Conservation (phyloP, 2,329 filamentous ascomycete genomes). For the Aspergillus aculeatinus region DNA sequence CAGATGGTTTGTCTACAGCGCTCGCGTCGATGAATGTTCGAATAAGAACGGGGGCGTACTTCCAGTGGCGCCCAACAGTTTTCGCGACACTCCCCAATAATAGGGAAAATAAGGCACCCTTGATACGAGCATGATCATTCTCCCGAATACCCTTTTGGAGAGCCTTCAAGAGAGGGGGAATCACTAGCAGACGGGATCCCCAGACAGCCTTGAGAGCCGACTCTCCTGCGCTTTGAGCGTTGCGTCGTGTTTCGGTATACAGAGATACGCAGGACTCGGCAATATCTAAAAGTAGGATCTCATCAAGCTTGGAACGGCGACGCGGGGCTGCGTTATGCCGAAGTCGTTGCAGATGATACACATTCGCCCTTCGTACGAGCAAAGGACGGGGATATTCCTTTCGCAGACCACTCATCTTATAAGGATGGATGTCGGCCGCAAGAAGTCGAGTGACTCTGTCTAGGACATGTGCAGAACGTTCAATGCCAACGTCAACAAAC, state of each 20-base stretch:
- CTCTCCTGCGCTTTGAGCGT: constrained; percentile 87
- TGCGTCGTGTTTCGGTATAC: constrained; percentile 93
- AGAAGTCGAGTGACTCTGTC: constrained; percentile 84
- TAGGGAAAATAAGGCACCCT: constrained; percentile 88
- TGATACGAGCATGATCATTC: constrained; percentile 86
- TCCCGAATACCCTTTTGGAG: constrained; percentile 75
- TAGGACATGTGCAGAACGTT: constrained; percentile 88
- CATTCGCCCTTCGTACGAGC: constrained; percentile 87
- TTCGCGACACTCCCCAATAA: constrained; percentile 85
- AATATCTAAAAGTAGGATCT: constrained; percentile 77
- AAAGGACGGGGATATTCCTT: constrained; percentile 91
- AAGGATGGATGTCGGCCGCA: constrained; percentile 81
- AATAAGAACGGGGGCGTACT: constrained; percentile 87
- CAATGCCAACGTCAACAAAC: constrained; percentile 97
- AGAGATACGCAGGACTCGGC: constrained; percentile 85
- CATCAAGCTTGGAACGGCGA: constrained; percentile 87
- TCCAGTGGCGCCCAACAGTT: constrained; percentile 88
- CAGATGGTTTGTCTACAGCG: constrained; percentile 87
- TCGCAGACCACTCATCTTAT: constrained; percentile 88
- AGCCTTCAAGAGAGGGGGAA: constrained; percentile 78
- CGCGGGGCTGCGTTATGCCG: constrained; percentile 89
- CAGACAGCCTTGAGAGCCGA: constrained; percentile 90
- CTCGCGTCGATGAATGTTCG: constrained; percentile 86
- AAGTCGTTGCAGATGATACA: constrained; percentile 90
- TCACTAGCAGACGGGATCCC: constrained; percentile 82